Evolutionary conservation across 2,329 filamentous ascomycete species (phyloP), one percentile per base, ranked within the genome.

Genomic region (Arthrinium phaeospermum): DNA sequence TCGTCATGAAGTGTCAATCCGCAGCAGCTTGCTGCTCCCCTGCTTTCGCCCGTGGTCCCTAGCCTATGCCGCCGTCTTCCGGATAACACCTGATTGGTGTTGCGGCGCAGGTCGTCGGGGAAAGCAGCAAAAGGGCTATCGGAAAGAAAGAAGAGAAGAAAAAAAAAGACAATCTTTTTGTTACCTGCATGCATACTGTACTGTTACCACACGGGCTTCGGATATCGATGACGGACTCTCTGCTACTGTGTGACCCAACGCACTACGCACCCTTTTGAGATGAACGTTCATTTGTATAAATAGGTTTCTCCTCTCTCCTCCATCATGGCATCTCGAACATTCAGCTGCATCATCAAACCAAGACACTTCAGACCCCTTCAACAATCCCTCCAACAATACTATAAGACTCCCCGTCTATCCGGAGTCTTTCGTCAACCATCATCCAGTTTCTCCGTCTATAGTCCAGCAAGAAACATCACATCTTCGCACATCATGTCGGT

Each of bases 221-320:
- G 57, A 64, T 49, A 14, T 57, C 57, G 57, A 64, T 64, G 57
- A 64, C 57, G 57, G 57, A 14, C 3, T 41, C 10, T 41, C 6
- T 19, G 14, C 57, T 41, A 41, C 57, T 41, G 57, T 34, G 27
- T n/a, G 57, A 64, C 57, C 57, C 37, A 41, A 41, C 8, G 37
- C 37, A 64, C 57, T 41, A 64, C 30, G 19, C 57, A n/a, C 3
- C 13, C 16, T 6, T 2, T n/a, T 64, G 57, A 64, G 57, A 64
- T 64, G 57, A 64, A 64, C 57, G 16, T n/a, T n/a, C 30, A 64
- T 64, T 64, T 64, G 57, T 64, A 64, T 64, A 64, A 64, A 64
- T 64, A 64, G 57, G 57, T 64, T 64, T 64, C 30, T n/a, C n/a
- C 57, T 22, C 19, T 14, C 27, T 34, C 34, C 12, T 19, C 57